Evolutionary conservation across 1,139 yeast genomes (phyloP).

Genomic region (Hansenula sp.): DNA sequence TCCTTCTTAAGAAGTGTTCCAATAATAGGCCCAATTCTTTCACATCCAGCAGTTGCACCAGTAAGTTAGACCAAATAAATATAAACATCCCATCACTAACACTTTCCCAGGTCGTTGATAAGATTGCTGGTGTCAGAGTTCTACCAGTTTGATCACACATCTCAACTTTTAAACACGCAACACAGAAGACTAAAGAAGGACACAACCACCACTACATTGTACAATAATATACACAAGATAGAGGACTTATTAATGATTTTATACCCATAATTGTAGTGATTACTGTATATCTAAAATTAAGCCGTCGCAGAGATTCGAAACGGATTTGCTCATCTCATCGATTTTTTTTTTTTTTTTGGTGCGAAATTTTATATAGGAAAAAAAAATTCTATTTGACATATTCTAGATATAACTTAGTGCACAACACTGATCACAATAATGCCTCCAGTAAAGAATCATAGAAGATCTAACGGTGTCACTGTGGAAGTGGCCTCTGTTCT

Average conservation of each 20-base stretch:
- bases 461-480: slow-evolving; percentile 18
- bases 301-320: too few relatives aligned
- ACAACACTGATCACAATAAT: slow-evolving; percentile 3
- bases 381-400: slow-evolving; percentile 1
- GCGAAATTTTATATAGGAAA: too few relatives aligned
- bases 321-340: neutral
- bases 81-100: neutral
- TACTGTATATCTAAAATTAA: too few relatives aligned
- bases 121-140: slow-evolving; percentile 58
- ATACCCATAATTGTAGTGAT: neutral
- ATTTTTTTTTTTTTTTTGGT: too few relatives aligned
- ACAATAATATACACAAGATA: too few relatives aligned
- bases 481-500: slow-evolving; percentile 28
- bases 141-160: slow-evolving; percentile 45
- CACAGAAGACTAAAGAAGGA: too few relatives aligned
- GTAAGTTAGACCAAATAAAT: slow-evolving; percentile 25
- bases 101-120: slow-evolving; percentile 36
- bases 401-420: too few relatives aligned
- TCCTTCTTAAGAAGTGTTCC: slow-evolving; percentile 88
- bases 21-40: slow-evolving; percentile 77
- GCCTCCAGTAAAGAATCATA: slow-evolving; percentile 12
- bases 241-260: too few relatives aligned
- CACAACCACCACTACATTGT: too few relatives aligned
- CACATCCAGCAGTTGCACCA: slow-evolving; percentile 83
- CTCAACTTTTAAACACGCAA: neutral